These are phyloP conservation scores for Tuctoria greenei DNA, from an alignment of 176 grass and related monocot genomes.

Conservation along the genomic window DNA sequence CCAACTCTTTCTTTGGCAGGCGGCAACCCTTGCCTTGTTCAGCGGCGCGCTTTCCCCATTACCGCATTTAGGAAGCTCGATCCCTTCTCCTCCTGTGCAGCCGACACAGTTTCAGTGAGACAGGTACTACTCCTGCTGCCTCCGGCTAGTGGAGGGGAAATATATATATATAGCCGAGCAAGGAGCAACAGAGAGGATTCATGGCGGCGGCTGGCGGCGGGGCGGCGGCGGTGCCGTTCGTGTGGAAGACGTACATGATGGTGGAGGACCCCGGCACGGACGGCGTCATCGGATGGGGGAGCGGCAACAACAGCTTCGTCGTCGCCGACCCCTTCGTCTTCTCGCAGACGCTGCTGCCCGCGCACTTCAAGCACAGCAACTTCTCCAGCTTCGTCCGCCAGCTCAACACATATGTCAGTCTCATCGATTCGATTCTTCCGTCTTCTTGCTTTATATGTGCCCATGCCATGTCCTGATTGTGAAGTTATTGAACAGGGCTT, in stretches of 20 bases:
- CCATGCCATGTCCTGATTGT: background rate
- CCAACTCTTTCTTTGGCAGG: background rate
- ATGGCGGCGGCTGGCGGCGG: background rate
- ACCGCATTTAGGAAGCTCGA: slow-evolving; percentile 18
- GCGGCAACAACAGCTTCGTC: slow-evolving; percentile 68
- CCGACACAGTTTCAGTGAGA: background rate
- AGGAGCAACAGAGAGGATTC: background rate
- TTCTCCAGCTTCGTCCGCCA: slow-evolving; percentile 93
- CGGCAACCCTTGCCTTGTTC: too few relatives aligned
- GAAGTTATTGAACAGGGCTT: slow-evolving; percentile 51
- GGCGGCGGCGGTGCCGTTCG: slow-evolving; percentile 57
- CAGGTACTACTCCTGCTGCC: background rate
- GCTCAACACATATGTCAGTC: slow-evolving; percentile 81
- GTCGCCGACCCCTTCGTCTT: slow-evolving; percentile 75
- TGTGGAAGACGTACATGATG: slow-evolving; percentile 83
- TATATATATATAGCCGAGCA: background rate
- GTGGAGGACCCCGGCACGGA: slow-evolving; percentile 65
- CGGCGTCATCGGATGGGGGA: slow-evolving; percentile 65
- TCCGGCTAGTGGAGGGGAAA: background rate
- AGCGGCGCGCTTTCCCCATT: background rate
- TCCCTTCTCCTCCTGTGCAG: background rate
- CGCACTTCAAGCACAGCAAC: slow-evolving; percentile 94
- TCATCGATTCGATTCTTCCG: background rate
- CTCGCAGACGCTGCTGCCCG: slow-evolving; percentile 63
- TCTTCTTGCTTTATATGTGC: background rate